phyloP scores from a whole-genome alignment of 2,329 filamentous ascomycete species.

The Aspergillus udagawae region DNA sequence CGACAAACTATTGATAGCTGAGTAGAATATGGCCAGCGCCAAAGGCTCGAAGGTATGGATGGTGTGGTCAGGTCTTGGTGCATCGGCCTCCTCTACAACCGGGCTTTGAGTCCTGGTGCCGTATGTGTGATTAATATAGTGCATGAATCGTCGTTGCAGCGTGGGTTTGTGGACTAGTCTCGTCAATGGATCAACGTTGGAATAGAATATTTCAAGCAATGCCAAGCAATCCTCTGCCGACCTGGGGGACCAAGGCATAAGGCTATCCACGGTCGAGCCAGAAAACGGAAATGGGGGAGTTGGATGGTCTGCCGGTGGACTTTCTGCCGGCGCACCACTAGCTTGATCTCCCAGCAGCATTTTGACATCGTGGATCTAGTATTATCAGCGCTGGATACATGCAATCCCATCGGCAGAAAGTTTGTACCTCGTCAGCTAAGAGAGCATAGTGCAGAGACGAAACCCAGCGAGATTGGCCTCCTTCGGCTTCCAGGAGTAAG shows the following conservation, averaged over 20 bases:
- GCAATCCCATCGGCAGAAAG: no score
- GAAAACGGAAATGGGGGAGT: neutral
- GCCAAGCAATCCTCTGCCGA: constrained; percentile 5
- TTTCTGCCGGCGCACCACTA: neutral
- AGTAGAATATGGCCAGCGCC: constrained; percentile 4
- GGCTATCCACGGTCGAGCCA: neutral
- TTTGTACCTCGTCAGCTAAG: constrained; percentile 8
- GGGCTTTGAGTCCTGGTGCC: neutral
- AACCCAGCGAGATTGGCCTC: constrained; percentile 9
- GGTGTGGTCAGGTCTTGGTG: neutral
- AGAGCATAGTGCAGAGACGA: constrained; percentile 11
- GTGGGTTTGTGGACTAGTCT: constrained; percentile 3
- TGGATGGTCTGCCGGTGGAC: neutral
- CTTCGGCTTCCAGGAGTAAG: constrained; percentile 5
- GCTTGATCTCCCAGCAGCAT: constrained; percentile 2
- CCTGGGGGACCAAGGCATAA: constrained; percentile 1
- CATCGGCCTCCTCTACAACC: neutral
- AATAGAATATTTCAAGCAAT: constrained; percentile 1
- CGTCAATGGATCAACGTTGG: constrained; percentile 6
- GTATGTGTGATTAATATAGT: constrained; percentile 1
- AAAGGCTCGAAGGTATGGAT: constrained; percentile 3
- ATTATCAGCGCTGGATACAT: neutral
- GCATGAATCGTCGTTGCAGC: neutral
- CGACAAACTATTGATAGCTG: constrained; percentile 2
- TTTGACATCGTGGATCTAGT: constrained; percentile 8